Evolutionary conservation across 2,329 filamentous ascomycete genomes (phyloP).

Genomic region (Claviceps sp.): DNA sequence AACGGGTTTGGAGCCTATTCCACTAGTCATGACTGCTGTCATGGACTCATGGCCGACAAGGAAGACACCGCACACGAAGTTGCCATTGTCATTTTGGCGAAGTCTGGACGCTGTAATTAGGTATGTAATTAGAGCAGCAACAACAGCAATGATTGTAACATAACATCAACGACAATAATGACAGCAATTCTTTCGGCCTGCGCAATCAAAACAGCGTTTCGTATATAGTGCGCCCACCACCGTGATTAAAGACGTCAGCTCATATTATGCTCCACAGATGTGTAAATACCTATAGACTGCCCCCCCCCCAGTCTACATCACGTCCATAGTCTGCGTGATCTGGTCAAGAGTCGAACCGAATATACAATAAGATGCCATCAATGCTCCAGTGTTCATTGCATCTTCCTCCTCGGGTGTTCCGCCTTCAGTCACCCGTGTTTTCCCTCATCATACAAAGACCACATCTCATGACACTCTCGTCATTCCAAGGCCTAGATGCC

Average conservation of each 20-base stretch:
- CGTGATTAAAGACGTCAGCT: conserved; percentile 1
- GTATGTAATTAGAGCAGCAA: not conserved
- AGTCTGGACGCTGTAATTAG: not conserved
- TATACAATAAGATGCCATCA: not conserved
- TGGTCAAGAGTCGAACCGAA: not conserved
- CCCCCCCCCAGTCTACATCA: not conserved
- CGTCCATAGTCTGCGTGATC: not conserved
- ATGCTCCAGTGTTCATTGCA: not conserved
- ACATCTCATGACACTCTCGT: not conserved
- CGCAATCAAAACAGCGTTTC: not conserved
- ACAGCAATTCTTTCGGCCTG: not conserved
- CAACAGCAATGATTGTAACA: not conserved
- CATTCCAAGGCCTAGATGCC: not conserved
- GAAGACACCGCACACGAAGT: not conserved
- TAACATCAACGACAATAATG: not conserved
- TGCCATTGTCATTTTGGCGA: not conserved
- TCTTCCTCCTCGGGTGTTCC: not conserved
- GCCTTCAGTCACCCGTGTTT: not conserved
- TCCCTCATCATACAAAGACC: conserved; percentile 2
- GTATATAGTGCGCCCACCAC: not conserved
- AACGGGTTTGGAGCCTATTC: not conserved
- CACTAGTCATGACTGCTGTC: not conserved
- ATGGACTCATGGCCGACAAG: no score
- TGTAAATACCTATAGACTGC: not conserved
- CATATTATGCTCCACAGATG: not conserved